Conservation (phyloP, 1,284 basidiomycete genomes). For the Porodaedalea pini region DNA sequence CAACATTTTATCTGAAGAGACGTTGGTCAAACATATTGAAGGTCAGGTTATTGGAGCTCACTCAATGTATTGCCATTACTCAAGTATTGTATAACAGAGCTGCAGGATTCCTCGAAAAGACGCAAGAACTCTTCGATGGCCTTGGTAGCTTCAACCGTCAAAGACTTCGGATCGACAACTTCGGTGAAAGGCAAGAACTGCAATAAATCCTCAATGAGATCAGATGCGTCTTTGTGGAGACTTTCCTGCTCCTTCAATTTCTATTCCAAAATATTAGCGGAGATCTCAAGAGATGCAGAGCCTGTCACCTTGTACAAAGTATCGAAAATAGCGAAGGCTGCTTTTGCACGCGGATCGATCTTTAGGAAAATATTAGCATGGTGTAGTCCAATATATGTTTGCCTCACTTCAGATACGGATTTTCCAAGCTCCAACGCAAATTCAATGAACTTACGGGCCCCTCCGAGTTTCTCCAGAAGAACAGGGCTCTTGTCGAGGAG, state of each 20-base stretch:
- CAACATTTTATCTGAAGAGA: background rate
- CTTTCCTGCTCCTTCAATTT: conserved; percentile 1
- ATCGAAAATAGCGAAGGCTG: background rate
- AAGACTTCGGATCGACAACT: background rate
- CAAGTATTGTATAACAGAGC: background rate
- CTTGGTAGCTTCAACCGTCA: background rate
- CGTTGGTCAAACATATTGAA: too few species aligned
- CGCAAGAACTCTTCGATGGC: background rate
- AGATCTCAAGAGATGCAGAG: background rate
- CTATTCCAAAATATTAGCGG: background rate
- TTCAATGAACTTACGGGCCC: background rate
- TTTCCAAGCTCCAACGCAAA: background rate
- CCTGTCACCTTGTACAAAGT: background rate
- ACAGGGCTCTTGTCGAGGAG: background rate
- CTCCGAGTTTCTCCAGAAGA: background rate
- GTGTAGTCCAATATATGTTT: too few species aligned
- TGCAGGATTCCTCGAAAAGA: background rate
- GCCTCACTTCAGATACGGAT: background rate
- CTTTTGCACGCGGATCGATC: background rate
- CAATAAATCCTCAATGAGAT: background rate
- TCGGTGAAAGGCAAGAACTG: background rate
- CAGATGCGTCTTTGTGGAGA: background rate
- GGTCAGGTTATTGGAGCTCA: background rate
- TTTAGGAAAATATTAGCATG: background rate
- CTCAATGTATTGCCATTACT: background rate